These are phyloP conservation scores for Trichoderma aggressivum DNA, from an alignment of 2,329 filamentous ascomycete species.

Conservation along the genomic window DNA sequence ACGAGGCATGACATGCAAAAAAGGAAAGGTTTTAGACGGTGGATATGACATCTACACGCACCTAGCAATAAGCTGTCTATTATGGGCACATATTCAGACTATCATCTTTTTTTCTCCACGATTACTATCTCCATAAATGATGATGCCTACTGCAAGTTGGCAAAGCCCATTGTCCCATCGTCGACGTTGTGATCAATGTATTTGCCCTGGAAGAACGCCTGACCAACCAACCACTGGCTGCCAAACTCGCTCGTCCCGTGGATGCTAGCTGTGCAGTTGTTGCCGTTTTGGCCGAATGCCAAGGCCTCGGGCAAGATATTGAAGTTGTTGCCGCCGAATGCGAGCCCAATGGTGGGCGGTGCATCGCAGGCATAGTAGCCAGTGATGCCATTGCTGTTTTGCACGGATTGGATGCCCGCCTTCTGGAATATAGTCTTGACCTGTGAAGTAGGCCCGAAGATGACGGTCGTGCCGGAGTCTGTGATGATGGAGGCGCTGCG, in stretches of 20 bases:
- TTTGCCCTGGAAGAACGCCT: slow-evolving; percentile 25
- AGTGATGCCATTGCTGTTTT: slow-evolving; percentile 15
- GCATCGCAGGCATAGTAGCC: slow-evolving; percentile 22
- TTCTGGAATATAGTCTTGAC: slow-evolving; percentile 19
- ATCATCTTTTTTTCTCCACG: too few relatives aligned
- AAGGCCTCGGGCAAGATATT: slow-evolving; percentile 21
- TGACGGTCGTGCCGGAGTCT: slow-evolving; percentile 23
- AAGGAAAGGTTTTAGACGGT: not conserved
- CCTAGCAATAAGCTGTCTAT: not conserved
- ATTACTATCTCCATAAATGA: not conserved
- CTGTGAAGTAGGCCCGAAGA: slow-evolving; percentile 21
- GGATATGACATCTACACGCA: not conserved
- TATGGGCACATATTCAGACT: not conserved
- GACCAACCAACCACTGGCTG: slow-evolving; percentile 23
- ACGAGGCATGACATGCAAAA: not conserved
- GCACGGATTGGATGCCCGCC: slow-evolving; percentile 20
- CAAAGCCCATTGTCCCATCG: slow-evolving; percentile 21
- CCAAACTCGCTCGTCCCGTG: slow-evolving; percentile 20
- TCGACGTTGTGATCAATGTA: slow-evolving; percentile 24
- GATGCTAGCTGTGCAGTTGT: slow-evolving; percentile 23
- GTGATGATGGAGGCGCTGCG: slow-evolving; percentile 14
- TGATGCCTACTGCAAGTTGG: slow-evolving; percentile 9
- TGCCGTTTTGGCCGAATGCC: slow-evolving; percentile 19
- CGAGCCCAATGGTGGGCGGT: slow-evolving; percentile 21
- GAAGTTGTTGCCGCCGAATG: slow-evolving; percentile 20